Evolutionary conservation across 106 monocot genomes (phyloP).

Genomic region (Dendrobium catenatum): DNA sequence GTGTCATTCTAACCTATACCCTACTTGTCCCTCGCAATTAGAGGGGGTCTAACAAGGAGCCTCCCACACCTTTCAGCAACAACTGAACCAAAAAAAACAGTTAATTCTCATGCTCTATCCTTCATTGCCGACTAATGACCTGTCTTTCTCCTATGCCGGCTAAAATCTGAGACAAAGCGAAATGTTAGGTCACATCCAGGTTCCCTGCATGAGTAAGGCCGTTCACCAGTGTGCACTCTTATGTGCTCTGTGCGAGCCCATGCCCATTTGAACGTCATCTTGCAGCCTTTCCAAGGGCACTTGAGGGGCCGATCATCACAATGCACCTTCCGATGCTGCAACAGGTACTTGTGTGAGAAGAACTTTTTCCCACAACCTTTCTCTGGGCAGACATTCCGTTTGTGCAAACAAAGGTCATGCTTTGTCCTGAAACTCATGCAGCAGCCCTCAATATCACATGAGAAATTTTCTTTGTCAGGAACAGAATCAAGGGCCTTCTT

Average conservation of each 20-base stretch:
- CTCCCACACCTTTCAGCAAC: too few species aligned
- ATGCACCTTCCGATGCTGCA: conserved; percentile 86
- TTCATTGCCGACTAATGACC: conserved; percentile 29
- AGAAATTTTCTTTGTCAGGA: conserved; percentile 13
- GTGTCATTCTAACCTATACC: neutral
- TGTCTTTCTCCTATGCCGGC: conserved; percentile 91
- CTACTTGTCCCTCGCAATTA: neutral
- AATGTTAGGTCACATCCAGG: conserved; percentile 81
- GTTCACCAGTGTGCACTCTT: conserved; percentile 82
- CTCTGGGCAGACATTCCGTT: conserved; percentile 76
- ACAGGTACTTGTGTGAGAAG: conserved; percentile 90
- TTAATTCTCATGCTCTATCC: neutral
- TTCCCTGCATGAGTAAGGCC: conserved; percentile 76
- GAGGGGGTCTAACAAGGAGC: neutral
- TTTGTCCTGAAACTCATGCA: conserved; percentile 72
- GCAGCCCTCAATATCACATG: conserved; percentile 71
- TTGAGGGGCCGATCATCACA: conserved; percentile 79
- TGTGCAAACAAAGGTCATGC: conserved; percentile 66
- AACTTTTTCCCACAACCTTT: conserved; percentile 91
- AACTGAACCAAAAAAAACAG: too few species aligned
- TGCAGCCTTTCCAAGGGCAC: conserved; percentile 91
- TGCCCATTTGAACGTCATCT: conserved; percentile 93
- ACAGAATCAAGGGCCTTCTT: conserved; percentile 19
- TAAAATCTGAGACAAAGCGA: conserved; percentile 93
- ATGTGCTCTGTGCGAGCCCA: conserved; percentile 98